Evolutionary conservation across 768 basidiomycete genomes (phyloP).

Genomic region (Leccinum subgranulosum): DNA sequence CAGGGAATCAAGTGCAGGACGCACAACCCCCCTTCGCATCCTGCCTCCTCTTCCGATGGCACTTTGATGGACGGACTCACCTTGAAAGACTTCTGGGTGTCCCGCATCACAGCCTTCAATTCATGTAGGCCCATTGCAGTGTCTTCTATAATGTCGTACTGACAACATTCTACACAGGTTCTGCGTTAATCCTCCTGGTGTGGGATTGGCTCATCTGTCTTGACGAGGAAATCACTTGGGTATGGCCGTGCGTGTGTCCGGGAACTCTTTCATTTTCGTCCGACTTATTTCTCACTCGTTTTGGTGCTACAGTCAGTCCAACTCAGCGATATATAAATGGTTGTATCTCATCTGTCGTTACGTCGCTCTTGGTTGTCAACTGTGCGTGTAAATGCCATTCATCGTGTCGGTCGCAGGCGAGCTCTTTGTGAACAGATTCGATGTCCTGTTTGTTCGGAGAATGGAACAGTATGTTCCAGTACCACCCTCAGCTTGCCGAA

Average conservation of each 20-base stretch:
- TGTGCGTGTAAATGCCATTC: not conserved
- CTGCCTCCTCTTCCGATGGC: not conserved
- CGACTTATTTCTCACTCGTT: not conserved
- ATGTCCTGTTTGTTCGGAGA: slow-evolving; percentile 3
- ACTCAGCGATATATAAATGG: slow-evolving; percentile 3
- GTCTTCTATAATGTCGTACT: not conserved
- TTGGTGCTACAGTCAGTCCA: not conserved
- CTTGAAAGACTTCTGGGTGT: slow-evolving; percentile 8
- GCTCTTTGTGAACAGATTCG: not conserved
- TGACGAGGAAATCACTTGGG: slow-evolving; percentile 6
- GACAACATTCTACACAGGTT: not conserved
- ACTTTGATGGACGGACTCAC: slow-evolving; percentile 6
- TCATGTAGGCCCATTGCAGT: slow-evolving; percentile 1
- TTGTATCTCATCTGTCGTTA: slow-evolving; percentile 10
- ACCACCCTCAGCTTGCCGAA: not conserved
- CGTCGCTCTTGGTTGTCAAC: slow-evolving; percentile 2
- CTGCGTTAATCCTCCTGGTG: slow-evolving; percentile 1
- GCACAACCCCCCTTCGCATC: not conserved
- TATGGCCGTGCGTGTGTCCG: slow-evolving; percentile 6
- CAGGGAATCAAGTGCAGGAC: not conserved
- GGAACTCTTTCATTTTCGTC: not conserved
- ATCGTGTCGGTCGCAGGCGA: not conserved
- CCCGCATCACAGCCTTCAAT: slow-evolving; percentile 9
- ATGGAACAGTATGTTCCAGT: slow-evolving; percentile 3
- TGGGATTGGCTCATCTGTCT: slow-evolving; percentile 12